These are phyloP conservation scores for Suillus variegatus DNA, from an alignment of 768 basidiomycete genomes.

Conservation along the genomic window DNA sequence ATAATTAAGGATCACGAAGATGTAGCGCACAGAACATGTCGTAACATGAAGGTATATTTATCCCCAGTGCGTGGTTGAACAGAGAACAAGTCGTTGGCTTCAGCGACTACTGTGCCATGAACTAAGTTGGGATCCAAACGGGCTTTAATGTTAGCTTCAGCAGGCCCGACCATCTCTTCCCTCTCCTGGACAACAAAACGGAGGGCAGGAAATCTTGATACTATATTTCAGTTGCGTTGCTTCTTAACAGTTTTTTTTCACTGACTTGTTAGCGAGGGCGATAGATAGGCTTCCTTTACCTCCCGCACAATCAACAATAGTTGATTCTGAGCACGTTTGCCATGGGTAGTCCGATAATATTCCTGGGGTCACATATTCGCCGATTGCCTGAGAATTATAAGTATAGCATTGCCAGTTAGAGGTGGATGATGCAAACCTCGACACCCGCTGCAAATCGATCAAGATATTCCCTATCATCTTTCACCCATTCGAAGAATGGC, in stretches of 20 bases:
- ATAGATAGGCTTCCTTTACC: constrained; percentile 42
- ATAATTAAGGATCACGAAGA: not conserved
- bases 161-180: constrained; percentile 21
- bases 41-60: constrained; percentile 1
- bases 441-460: not conserved
- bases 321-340: constrained; percentile 35
- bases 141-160: constrained; percentile 18
- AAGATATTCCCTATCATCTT: not conserved
- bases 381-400: constrained; percentile 1
- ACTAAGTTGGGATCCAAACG: constrained; percentile 36
- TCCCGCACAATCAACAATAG: constrained; percentile 40
- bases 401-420: not conserved
- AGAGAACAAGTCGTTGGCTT: constrained; percentile 41
- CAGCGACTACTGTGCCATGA: constrained; percentile 34
- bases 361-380: constrained; percentile 30
- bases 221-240: constrained; percentile 1
- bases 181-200: constrained; percentile 40
- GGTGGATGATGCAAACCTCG: not conserved
- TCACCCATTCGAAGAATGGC: constrained; percentile 33
- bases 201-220: constrained; percentile 3
- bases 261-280: constrained; percentile 39
- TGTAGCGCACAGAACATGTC: constrained; percentile 6
- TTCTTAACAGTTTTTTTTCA: not conserved
- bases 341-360: constrained; percentile 43
- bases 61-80: constrained; percentile 28